Evolutionary conservation across 495 filamentous ascomycete species (phyloP), one percentile per base, ranked within the genome.

Genomic region (Penicillium paradoxum): DNA sequence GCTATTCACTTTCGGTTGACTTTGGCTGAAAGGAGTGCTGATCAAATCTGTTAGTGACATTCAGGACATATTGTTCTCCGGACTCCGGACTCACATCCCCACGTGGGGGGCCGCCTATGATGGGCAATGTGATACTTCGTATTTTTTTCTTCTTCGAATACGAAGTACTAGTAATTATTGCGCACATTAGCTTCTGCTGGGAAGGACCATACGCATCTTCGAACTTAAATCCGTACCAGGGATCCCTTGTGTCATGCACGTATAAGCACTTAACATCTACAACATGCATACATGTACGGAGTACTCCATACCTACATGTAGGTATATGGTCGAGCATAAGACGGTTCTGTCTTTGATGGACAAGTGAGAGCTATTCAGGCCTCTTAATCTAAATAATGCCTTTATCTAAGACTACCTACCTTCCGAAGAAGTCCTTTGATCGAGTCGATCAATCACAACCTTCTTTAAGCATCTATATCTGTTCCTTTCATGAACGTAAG

Each of bases 81-180:
- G 6, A 25, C 40, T 4, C 9, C 8, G 15, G 42, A 18, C 10
- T 45, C 7, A 19, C 29, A 30, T 15, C 44, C 32, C 45, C 45
- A 37, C 45, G 45, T 48, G 45, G 44, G 25, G 25, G 25, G n/a
- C n/a, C n/a, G n/a, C n/a, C n/a, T n/a, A n/a, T n/a, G n/a, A 44
- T 44, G 7, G 17, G 13, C 15, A 44, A 41, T 24, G 6, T 24
- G 5, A 18, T 18, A 29, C 25, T 44, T 27, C 13, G 17, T 37
- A 15, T 37, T 32, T 11, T 32, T 9, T 32, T 32, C 4, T 3
- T 27, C 8, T 8, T 27, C 25, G 8, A 27, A 27, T 27, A 27
- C 25, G 25, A 4, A 4, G 25, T 27, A 27, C n/a, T n/a, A n/a
- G n/a, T n/a, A n/a, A n/a, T n/a, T n/a, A n/a, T n/a, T n/a, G n/a